Conservation (phyloP, 2,329 filamentous ascomycete species). For the Metarhizium brunneum region DNA sequence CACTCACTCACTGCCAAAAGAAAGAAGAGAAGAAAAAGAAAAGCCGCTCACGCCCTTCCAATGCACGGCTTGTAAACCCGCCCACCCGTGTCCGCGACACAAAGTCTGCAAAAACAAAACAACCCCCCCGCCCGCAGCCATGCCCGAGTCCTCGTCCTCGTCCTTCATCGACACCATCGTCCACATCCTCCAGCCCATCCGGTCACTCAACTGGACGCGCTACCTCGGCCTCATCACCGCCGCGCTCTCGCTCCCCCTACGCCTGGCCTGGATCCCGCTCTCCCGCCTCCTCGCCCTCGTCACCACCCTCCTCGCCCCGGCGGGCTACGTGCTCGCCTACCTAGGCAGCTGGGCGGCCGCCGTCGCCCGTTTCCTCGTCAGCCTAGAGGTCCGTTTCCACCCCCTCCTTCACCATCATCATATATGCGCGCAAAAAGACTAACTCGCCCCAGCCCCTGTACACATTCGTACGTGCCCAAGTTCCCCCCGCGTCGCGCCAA, state of each 20-base stretch:
- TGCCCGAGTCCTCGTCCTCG: slow-evolving; percentile 11
- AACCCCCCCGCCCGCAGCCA: neutral
- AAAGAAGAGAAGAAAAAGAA: no score
- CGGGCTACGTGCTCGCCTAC: slow-evolving; percentile 3
- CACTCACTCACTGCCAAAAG: no score
- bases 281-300: neutral
- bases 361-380: slow-evolving; percentile 1
- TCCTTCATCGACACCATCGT: slow-evolving; percentile 16
- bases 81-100: neutral
- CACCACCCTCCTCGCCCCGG: slow-evolving; percentile 1
- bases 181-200: slow-evolving; percentile 16
- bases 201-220: slow-evolving; percentile 19
- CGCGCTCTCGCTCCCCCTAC: slow-evolving; percentile 2
- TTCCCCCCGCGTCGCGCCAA: neutral
- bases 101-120: neutral
- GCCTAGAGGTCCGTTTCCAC: slow-evolving; percentile 2
- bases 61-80: neutral
- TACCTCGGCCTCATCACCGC: slow-evolving; percentile 13
- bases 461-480: neutral
- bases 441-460: neutral
- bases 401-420: neutral
- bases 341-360: slow-evolving; percentile 1
- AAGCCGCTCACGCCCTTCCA: no score
- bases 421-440: neutral
- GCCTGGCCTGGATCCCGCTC: slow-evolving; percentile 3